Base-by-base conservation (phyloP, 2,329 filamentous ascomycete genomes). In the Colletotrichum sp. region DNA sequence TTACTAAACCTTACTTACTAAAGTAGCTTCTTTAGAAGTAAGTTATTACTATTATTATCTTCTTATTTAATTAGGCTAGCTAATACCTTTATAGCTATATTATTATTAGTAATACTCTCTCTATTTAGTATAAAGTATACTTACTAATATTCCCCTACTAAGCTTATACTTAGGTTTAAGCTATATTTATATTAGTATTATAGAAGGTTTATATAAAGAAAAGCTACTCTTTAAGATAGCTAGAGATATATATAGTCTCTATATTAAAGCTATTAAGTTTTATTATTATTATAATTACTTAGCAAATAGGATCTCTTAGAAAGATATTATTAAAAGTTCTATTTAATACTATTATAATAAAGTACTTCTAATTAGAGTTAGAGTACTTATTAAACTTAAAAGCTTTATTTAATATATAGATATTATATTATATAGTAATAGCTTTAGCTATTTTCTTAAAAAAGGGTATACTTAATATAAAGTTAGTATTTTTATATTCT, bases 291-390 rank as follows among this genome's bases (percentile, higher is more conserved):
- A 16, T 36, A 36, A 8, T 16, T 2, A 28, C 26, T 28, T 28
- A 28, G 6, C 5, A 36, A 6, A 36, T 1, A 36, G 0, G 1
- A 6, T 15, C 1, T 1, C 0, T 1, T 36, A 3, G 1, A 7
- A 3, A 16, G 0, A 3, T 52, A 18, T 52, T 21, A 2, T 0
- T 18, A 21, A 52, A 21, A 21, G 8, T 10, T 52, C 1, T 52
- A 18, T 5, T n/a, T 52, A 52, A 30, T 30, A 30, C n/a, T n/a
- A n/a, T n/a, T n/a, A n/a, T 18, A 12, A 52, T 52, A 52, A 52
- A 5, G 2, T 21, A 52, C 2, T 52, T 3, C n/a, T 52, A 52
- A 52, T 52, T 21, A 18, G 4, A 0, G 2, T 1, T 9, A 52
- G 1, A 21, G 0, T 52, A n/a, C 0, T 0, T 21, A 18, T 9